Percentiles rank a stretch among this genome's conserved stretches.
Evolutionary conservation across 495 filamentous ascomycete species (phyloP).

Genomic region (Aspergillus incahuasiensis): DNA sequence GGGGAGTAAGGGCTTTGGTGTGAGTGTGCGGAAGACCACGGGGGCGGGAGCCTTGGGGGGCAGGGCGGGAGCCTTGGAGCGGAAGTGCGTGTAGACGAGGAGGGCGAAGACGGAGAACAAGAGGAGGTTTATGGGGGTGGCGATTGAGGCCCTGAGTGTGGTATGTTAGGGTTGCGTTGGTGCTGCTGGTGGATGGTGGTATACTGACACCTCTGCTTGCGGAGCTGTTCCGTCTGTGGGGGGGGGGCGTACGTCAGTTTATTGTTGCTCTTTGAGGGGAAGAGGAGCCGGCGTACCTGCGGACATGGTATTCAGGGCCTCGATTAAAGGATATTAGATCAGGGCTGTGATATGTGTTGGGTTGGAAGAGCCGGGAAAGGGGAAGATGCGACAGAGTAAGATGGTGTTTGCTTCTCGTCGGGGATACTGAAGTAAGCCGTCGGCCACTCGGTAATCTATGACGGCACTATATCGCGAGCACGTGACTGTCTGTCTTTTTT

Average conservation of each 20-base stretch:
- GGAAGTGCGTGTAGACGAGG: constrained; percentile 64
- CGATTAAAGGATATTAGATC: not conserved
- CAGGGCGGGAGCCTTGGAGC: constrained; percentile 51
- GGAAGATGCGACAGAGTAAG: not conserved
- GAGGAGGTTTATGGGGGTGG: constrained; percentile 75
- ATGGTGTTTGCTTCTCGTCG: not conserved
- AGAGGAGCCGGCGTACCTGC: constrained; percentile 9
- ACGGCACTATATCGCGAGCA: not conserved
- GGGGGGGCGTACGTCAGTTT: not conserved
- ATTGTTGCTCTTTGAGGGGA: not conserved
- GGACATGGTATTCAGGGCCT: constrained; percentile 8
- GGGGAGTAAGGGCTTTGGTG: constrained; percentile 75
- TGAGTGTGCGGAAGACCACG: constrained; percentile 87
- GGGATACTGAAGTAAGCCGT: not conserved
- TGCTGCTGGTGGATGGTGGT: not conserved
- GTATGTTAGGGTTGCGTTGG: too few relatives aligned
- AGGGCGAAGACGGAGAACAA: constrained; percentile 65
- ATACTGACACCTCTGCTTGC: constrained; percentile 29
- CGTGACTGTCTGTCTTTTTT: not conserved
- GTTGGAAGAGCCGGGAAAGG: not conserved
- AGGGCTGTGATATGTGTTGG: not conserved
- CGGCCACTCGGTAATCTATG: constrained; percentile 2
- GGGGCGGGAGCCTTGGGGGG: constrained; percentile 68
- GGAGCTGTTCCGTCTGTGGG: constrained; percentile 19
- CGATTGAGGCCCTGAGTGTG: constrained; percentile 46